Evolutionary conservation across 2,329 filamentous ascomycete genomes (phyloP).

Genomic region (Colletotrichum falcatum): DNA sequence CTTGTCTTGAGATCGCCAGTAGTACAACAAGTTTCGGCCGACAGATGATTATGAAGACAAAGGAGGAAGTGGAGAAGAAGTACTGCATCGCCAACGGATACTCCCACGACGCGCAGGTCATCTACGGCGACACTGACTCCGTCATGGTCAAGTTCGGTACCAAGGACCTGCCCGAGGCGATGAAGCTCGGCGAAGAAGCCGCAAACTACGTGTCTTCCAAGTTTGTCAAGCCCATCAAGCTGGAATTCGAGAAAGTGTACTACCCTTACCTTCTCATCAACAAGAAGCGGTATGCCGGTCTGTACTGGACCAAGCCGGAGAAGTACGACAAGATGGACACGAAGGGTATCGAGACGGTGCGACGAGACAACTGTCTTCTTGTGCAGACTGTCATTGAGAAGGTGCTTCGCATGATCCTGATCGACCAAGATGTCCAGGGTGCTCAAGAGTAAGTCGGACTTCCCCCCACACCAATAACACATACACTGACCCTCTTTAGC

Average conservation of each 20-base stretch:
- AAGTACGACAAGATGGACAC: constrained; percentile 99
- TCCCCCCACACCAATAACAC: constrained; percentile 20
- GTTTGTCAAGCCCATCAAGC: constrained; percentile 96
- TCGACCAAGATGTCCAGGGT: constrained; percentile 88
- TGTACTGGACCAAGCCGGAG: constrained; percentile 94
- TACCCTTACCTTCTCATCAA: constrained; percentile 98
- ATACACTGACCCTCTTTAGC: constrained; percentile 58
- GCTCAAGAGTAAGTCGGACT: constrained; percentile 84
- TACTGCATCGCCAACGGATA: constrained; percentile 97
- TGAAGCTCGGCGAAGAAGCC: constrained; percentile 96
- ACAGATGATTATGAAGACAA: constrained; percentile 99
- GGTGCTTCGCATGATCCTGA: constrained; percentile 93
- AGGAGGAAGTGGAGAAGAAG: constrained; percentile 89
- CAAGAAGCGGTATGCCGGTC: constrained; percentile 98
- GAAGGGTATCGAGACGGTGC: constrained; percentile 98
- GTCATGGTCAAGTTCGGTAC: constrained; percentile 99
- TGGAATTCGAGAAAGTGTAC: constrained; percentile 99
- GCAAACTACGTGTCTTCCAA: constrained; percentile 89
- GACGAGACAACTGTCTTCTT: constrained; percentile 93
- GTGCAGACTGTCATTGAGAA: constrained; percentile 99
- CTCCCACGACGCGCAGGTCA: constrained; percentile 92
- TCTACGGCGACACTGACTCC: constrained; percentile 98
- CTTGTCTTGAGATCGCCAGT: constrained; percentile 93
- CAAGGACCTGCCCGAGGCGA: constrained; percentile 85
- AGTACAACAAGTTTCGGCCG: constrained; percentile 97